Conservation (phyloP, 2,329 filamentous ascomycete genomes). For the Xylogone sp. region DNA sequence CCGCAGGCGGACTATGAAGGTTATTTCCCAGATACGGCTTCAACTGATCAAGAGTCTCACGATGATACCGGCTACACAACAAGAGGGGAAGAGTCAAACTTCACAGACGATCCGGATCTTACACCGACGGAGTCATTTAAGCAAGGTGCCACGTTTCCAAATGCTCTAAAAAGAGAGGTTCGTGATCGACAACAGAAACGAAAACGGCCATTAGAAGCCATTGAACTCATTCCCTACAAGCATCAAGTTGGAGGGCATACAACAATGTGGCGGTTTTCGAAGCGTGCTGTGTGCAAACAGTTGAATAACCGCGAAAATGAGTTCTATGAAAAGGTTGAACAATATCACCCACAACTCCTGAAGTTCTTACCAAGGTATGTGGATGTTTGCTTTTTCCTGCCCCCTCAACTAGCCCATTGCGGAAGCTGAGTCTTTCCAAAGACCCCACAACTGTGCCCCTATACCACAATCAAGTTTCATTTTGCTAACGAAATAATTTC, state of each 20-base stretch:
- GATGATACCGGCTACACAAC: conserved; percentile 21
- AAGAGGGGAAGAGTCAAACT: conserved; percentile 20
- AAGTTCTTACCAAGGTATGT: conserved; percentile 81
- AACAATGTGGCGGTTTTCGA: conserved; percentile 92
- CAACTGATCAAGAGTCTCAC: conserved; percentile 11
- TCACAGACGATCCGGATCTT: conserved; percentile 21
- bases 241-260: conserved; percentile 98
- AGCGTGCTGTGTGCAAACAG: conserved; percentile 94
- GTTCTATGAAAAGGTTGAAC: conserved; percentile 96
- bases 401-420: conserved; percentile 26
- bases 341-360: conserved; percentile 82
- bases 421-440: conserved; percentile 21
- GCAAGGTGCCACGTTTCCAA: conserved; percentile 33
- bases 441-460: conserved; percentile 8
- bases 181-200: conserved; percentile 45
- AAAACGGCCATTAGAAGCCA: conserved; percentile 69
- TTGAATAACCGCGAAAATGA: conserved; percentile 97
- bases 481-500: conserved; percentile 16
- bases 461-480: conserved; percentile 3
- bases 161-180: conserved; percentile 43
- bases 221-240: conserved; percentile 93
- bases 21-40: conserved; percentile 8
- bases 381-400: conserved; percentile 11
- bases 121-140: conserved; percentile 28
- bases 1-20: conserved; percentile 7